These are phyloP conservation scores for Salix caprea DNA, from an alignment of 345 rosid species.

Conservation along the genomic window DNA sequence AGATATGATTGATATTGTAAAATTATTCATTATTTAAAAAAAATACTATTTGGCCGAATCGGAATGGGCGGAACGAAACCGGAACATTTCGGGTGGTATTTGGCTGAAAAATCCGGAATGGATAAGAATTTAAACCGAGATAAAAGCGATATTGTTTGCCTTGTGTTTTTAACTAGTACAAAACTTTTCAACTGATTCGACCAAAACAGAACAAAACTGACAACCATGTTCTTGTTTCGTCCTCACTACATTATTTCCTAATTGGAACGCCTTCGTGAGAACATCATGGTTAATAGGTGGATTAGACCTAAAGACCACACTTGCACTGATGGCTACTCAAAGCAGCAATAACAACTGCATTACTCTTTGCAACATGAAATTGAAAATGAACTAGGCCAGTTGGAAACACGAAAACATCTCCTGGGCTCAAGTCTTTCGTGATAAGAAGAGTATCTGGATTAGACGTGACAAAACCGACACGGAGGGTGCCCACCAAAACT, in stretches of 20 bases:
- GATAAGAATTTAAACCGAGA: no score
- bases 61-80: no score
- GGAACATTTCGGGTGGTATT: no score
- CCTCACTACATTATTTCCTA: background rate
- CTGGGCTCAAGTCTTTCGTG: background rate
- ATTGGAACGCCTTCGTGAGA: constrained; percentile 14
- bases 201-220: no score
- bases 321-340: constrained; percentile 11
- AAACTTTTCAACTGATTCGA: no score
- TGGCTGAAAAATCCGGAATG: no score
- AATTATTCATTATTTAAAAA: no score
- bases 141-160: no score
- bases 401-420: constrained; percentile 22
- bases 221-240: no score
- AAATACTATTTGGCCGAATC: no score
- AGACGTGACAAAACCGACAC: constrained; percentile 11
- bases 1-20: no score
- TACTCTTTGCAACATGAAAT: background rate
- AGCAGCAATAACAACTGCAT: constrained; percentile 7
- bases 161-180: no score
- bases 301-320: background rate
- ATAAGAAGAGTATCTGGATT: background rate
- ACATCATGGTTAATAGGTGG: constrained; percentile 13
- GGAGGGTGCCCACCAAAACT: constrained; percentile 1
- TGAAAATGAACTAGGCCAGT: background rate